Evolutionary conservation across 495 filamentous ascomycete genomes (phyloP), one percentile per base, ranked within the genome.

Genomic region (Aspergillus leporis): DNA sequence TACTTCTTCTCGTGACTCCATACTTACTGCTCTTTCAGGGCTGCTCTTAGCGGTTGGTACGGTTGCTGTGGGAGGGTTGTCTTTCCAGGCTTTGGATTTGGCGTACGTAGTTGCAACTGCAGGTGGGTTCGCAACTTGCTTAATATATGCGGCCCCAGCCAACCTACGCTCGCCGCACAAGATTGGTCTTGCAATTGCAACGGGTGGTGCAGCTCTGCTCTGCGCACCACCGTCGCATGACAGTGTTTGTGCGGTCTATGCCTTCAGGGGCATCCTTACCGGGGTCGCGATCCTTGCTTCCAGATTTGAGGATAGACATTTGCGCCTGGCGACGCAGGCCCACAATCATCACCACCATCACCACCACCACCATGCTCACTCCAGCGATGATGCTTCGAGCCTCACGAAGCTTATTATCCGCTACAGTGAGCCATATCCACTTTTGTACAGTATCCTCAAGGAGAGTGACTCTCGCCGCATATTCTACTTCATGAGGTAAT

Each of bases 381-480:
- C 59, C 0, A 43, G 53, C 0, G 68, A 77, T 48, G 68, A 77
- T 48, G 61, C 80, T 21, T 90, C 89, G 6, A 76, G 64, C 58
- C 73, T 92, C 50, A 90, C 89, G 19, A 83, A 78, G 14, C 79
- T 88, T 43, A 68, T 97, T 19, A 74, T 96, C 21, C 80, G 75
- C 0, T 77, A 80, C 36, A 86, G 85, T 18, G 80, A 88, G 54
- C 78, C 77, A 28, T 93, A 85, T 73, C 91, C 92, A 3, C 70
- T 98, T 14, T 59, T 96, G 14, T 86, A 96, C 58, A 87, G 90
- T 56, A 92, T 99, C 58, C 73, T 99, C 58, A 82, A 87, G 23
- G 92, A 97, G 63, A 93, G 92, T 64, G 93, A 99, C 70, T 98
- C 95, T 8, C 84, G 94, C 36, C 85, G 94, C 30, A 99, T 99